These are phyloP conservation scores for Turnera subulata DNA, from an alignment of 345 rosid species.

Conservation along the genomic window DNA sequence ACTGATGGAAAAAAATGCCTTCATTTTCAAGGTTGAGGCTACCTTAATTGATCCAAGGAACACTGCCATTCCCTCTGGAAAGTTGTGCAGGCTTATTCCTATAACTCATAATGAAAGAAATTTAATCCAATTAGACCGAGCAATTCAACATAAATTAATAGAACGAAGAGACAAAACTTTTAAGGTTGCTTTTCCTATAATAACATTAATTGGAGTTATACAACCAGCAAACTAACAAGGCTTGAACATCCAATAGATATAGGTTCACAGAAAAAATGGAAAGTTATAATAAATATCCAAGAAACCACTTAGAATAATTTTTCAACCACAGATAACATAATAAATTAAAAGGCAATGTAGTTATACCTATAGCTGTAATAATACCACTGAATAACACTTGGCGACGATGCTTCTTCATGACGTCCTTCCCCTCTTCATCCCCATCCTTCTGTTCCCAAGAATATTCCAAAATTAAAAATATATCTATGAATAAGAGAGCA, in stretches of 20 bases:
- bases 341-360: constrained; percentile 10
- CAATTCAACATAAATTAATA: not conserved
- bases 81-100: constrained; percentile 99
- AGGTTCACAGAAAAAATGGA: not conserved
- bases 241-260: too few species aligned
- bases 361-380: constrained; percentile 60
- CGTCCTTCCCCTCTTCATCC: too few species aligned
- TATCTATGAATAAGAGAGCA: too few species aligned
- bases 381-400: too few species aligned
- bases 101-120: constrained; percentile 17
- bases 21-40: constrained; percentile 4
- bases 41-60: constrained; percentile 98
- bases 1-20: too few species aligned
- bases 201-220: too few species aligned
- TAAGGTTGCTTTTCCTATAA: too few species aligned
- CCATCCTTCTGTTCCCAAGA: too few species aligned
- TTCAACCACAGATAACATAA: not conserved
- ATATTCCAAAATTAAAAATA: too few species aligned
- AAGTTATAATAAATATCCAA: not conserved
- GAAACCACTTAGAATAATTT: not conserved
- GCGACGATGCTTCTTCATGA: too few species aligned
- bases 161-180: too few species aligned
- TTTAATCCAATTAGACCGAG: constrained; percentile 10
- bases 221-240: too few species aligned
- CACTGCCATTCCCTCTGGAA: constrained; percentile 99